Evolutionary conservation across 2,329 filamentous ascomycete genomes (phyloP), one percentile per base, ranked within the genome.

Genomic region (Fusarium sp.): DNA sequence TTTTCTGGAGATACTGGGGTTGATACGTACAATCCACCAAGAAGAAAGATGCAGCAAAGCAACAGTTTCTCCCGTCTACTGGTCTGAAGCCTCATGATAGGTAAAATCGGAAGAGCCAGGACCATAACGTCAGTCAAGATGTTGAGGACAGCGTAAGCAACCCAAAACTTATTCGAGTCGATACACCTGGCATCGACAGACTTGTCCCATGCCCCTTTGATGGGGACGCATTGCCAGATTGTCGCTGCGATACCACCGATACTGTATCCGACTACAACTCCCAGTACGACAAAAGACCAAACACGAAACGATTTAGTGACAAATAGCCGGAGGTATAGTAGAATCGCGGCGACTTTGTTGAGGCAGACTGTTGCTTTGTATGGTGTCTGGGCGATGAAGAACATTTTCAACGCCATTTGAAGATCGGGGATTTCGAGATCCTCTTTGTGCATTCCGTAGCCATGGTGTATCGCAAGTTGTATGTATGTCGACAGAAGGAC

Each of bases 91-190:
- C n/a, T 20, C 8, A 60, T n/a, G 11, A 60, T 60, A 0, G 57
- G 57, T 5, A 35, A 0, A 18, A 56, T 60, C 5, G 57, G 48
- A 10, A 60, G 57, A 9, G 18, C 48, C 16, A 60, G 5, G 2
- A 60, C 57, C 35, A 60, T 56, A 11, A 60, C 33, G 7, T 60
- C 57, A 0, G 48, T 56, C 24, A 60, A 15, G 15, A 60, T 31
- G 8, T 60, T 60, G 8, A 60, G 57, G 15, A 33, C 24, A 8
- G 48, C 57, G 7, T 60, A 60, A 1, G 47, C 48, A 5, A 60
- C 48, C 57, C 57, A 60, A 8, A 60, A 56, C 20, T 60, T 60
- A n/a, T 56, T 60, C 4, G 57, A 56, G 28, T 61, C 48, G 24
- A 61, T 56, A 12, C 57, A 61, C 7, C 3, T 56, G 22, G 48